Evolutionary conservation across 2,329 filamentous ascomycete species (phyloP).

Genomic region (Dichotomopilus funicola): DNA sequence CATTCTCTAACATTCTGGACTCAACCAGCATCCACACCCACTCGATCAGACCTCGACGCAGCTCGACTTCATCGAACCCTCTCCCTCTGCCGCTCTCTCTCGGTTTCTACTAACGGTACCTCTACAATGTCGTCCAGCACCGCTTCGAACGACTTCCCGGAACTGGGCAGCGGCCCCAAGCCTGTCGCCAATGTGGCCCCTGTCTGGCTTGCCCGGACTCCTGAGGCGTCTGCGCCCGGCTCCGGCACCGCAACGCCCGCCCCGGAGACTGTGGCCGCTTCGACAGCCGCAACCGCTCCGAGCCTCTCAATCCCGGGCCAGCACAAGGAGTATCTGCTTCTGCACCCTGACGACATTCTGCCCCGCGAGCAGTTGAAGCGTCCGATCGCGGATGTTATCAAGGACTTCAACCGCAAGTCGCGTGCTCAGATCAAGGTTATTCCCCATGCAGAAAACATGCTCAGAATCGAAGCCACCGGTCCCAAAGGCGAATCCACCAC

Average conservation of each 20-base stretch:
- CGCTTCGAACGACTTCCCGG: slow-evolving; percentile 8
- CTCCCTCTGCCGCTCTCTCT: neutral
- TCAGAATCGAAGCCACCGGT: slow-evolving; percentile 80
- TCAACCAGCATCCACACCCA: neutral
- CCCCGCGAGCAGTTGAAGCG: slow-evolving; percentile 74
- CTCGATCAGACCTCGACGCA: neutral
- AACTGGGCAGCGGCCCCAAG: neutral
- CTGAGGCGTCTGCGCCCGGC: slow-evolving; percentile 57
- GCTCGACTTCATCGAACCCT: neutral
- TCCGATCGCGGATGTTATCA: slow-evolving; percentile 75
- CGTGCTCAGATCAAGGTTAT: slow-evolving; percentile 79
- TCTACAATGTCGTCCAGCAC: neutral
- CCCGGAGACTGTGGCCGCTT: slow-evolving; percentile 32
- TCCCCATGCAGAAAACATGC: slow-evolving; percentile 61
- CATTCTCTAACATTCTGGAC: neutral
- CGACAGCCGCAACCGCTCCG: slow-evolving; percentile 38
- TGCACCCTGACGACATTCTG: slow-evolving; percentile 70
- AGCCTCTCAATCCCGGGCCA: slow-evolving; percentile 75
- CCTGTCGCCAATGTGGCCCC: slow-evolving; percentile 34
- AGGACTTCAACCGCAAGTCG: slow-evolving; percentile 87
- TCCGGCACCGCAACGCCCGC: slow-evolving; percentile 49
- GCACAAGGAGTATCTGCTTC: slow-evolving; percentile 67
- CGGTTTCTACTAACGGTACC: slow-evolving; percentile 1
- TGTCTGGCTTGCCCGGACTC: slow-evolving; percentile 46
- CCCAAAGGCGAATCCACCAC: slow-evolving; percentile 70